These are phyloP conservation scores for Venturiaceae sp. DNA, from an alignment of 2,329 filamentous ascomycete genomes.

Conservation along the genomic window DNA sequence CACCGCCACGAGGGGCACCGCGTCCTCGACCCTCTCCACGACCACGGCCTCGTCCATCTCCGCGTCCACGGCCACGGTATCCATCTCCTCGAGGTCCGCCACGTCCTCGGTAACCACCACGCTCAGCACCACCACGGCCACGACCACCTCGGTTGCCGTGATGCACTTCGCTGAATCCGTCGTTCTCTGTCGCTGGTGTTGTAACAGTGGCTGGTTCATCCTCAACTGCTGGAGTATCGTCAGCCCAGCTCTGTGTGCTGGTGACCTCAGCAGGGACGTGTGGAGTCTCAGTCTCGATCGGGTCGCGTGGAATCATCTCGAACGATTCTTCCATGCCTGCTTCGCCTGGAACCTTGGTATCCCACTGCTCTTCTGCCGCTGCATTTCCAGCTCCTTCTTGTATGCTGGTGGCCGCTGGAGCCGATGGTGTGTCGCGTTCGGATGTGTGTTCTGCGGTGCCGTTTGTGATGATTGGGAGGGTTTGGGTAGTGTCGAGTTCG, in stretches of 20 bases:
- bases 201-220: conserved; percentile 15
- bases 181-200: conserved; percentile 30
- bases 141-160: conserved; percentile 26
- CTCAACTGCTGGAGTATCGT: conserved; percentile 47
- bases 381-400: conserved; percentile 33
- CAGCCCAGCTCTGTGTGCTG: conserved; percentile 69
- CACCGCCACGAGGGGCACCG: not conserved
- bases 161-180: conserved; percentile 64
- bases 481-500: conserved; percentile 46
- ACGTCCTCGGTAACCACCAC: conserved; percentile 34
- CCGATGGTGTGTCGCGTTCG: conserved; percentile 16
- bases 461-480: conserved; percentile 17
- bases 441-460: conserved; percentile 13
- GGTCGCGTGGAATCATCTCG: conserved; percentile 66
- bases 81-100: conserved; percentile 42
- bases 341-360: conserved; percentile 36
- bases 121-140: conserved; percentile 40
- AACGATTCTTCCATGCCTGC: conserved; percentile 54
- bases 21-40: conserved; percentile 31
- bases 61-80: conserved; percentile 24
- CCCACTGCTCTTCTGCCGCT: conserved; percentile 59
- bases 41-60: conserved; percentile 22
- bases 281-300: conserved; percentile 63
- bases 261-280: conserved; percentile 29
- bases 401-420: conserved; percentile 27